Percentiles rank a stretch among this genome's conserved stretches.
phyloP scores from a whole-genome alignment of 768 basidiomycete species.

The Suillus hirtellus region DNA sequence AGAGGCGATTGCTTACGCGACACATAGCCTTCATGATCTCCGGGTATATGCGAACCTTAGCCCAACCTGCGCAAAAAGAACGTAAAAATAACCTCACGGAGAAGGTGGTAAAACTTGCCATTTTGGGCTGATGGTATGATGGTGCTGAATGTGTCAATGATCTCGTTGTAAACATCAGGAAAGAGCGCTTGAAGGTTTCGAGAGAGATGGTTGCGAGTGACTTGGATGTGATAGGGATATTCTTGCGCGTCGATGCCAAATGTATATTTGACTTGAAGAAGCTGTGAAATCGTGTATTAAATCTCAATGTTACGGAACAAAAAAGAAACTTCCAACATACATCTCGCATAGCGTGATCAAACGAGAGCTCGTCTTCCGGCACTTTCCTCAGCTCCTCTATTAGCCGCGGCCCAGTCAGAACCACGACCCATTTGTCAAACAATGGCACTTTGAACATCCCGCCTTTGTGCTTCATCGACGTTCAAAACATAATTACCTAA shows the following conservation, averaged over 20 bases:
- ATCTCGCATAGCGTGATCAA: constrained; percentile 39
- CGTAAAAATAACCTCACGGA: constrained; percentile 16
- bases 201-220: constrained; percentile 33
- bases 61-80: constrained; percentile 29
- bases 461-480: constrained; percentile 27
- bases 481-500: constrained; percentile 17
- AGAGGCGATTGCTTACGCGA: constrained; percentile 42
- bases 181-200: constrained; percentile 36
- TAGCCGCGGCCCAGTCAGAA: constrained; percentile 41
- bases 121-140: constrained; percentile 23
- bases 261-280: constrained; percentile 40
- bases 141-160: constrained; percentile 32
- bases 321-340: constrained; percentile 29
- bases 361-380: constrained; percentile 48
- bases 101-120: constrained; percentile 19
- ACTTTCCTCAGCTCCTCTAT: constrained; percentile 53
- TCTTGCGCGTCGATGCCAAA: constrained; percentile 35
- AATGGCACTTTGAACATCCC: constrained; percentile 45
- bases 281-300: constrained; percentile 25
- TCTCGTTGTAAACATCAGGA: constrained; percentile 35
- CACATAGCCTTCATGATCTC: constrained; percentile 34
- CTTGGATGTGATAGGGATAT: constrained; percentile 37
- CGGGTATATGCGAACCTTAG: constrained; percentile 26
- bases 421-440: constrained; percentile 46
- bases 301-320: constrained; percentile 6